These are phyloP conservation scores for Phytophthora chlamydospora DNA, from an alignment of 352 stramenopile genomes.

Conservation along the genomic window DNA sequence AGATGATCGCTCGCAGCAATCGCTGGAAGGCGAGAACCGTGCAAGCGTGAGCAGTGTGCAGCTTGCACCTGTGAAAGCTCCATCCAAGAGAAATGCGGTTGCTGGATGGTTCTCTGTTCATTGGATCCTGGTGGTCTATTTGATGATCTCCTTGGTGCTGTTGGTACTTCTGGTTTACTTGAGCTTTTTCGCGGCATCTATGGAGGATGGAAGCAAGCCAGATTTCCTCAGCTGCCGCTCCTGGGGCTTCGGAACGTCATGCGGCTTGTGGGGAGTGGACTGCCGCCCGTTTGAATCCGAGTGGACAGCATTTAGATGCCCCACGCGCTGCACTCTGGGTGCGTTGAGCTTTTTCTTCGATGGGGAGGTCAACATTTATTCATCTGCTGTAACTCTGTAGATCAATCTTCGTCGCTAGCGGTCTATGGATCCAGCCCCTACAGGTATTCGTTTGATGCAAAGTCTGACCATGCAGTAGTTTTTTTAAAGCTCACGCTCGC, in stretches of 20 bases:
- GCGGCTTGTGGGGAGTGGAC: conserved; percentile 67
- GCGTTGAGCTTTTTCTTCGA: background rate
- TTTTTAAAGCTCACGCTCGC: background rate
- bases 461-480: background rate
- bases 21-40: conserved; percentile 5
- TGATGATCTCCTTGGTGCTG: conserved; percentile 39
- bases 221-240: conserved; percentile 73
- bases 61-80: background rate
- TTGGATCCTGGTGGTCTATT: conserved; percentile 55
- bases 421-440: conserved; percentile 77
- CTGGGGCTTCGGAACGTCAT: conserved; percentile 68
- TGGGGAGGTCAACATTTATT: conserved; percentile 1
- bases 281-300: conserved; percentile 66
- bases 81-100: conserved; percentile 12
- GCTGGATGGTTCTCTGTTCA: conserved; percentile 31
- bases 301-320: conserved; percentile 73
- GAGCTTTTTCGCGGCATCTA: conserved; percentile 76
- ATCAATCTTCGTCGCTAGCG: conserved; percentile 66
- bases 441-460: conserved; percentile 31
- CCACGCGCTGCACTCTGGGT: conserved; percentile 71
- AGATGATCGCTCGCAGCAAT: conserved; percentile 8
- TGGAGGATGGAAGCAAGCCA: conserved; percentile 51
- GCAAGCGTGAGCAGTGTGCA: conserved; percentile 8
- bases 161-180: conserved; percentile 72
- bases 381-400: conserved; percentile 27